Conservation (phyloP, 2,329 filamentous ascomycete species). For the Aspergillus spinulosporus region DNA sequence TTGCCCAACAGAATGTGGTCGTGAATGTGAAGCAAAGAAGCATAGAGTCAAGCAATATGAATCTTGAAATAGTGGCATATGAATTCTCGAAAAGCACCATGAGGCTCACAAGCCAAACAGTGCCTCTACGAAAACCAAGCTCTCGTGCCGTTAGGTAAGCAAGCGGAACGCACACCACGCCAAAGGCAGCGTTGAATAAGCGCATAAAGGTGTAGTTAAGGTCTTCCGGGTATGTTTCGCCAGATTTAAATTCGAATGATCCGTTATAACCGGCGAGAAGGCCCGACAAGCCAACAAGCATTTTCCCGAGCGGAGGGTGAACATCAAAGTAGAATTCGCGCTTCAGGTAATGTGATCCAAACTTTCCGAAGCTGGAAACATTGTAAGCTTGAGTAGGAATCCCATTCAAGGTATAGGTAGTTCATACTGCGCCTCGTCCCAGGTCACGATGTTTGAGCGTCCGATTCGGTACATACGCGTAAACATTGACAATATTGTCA, state of each 20-base stretch:
- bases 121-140: slow-evolving; percentile 78
- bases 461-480: slow-evolving; percentile 69
- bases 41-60: slow-evolving; percentile 98
- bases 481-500: slow-evolving; percentile 64
- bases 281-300: slow-evolving; percentile 94
- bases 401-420: not conserved
- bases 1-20: slow-evolving; percentile 94
- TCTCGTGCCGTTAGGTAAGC: slow-evolving; percentile 95
- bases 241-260: slow-evolving; percentile 98
- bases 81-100: slow-evolving; percentile 99
- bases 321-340: slow-evolving; percentile 99
- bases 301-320: slow-evolving; percentile 94
- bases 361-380: slow-evolving; percentile 63
- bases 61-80: slow-evolving; percentile 97
- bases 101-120: slow-evolving; percentile 91
- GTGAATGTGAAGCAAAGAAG: slow-evolving; percentile 98
- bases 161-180: slow-evolving; percentile 85
- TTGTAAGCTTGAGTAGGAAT: slow-evolving; percentile 7
- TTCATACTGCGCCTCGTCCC: slow-evolving; percentile 73
- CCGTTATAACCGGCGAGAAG: slow-evolving; percentile 98
- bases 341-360: slow-evolving; percentile 98
- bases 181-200: slow-evolving; percentile 93
- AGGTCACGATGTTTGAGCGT: slow-evolving; percentile 69
- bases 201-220: slow-evolving; percentile 99
- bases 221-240: slow-evolving; percentile 89